Percentiles rank a stretch among this genome's conserved stretches.
Conservation (phyloP, 257 asterid species). For the Fraxinus anomala region DNA sequence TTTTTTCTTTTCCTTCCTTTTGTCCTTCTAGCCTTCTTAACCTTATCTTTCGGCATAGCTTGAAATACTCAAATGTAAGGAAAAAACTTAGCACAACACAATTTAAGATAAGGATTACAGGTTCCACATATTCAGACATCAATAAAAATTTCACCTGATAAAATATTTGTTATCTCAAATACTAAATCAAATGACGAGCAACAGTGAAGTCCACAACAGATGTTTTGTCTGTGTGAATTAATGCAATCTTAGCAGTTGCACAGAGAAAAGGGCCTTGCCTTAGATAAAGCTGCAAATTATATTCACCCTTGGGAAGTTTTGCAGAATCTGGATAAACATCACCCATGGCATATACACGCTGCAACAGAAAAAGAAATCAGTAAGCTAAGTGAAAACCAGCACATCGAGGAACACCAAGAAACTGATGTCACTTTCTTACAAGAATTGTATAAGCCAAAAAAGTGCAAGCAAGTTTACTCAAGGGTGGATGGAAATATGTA, state of each 20-base stretch:
- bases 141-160: background rate
- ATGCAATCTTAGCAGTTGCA: background rate
- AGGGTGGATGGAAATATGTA: slow-evolving; percentile 3
- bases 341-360: slow-evolving; percentile 90
- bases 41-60: slow-evolving; percentile 10
- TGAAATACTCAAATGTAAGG: background rate
- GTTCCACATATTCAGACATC: slow-evolving; percentile 18
- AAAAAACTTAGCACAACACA: slow-evolving; percentile 9
- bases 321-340: slow-evolving; percentile 85
- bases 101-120: slow-evolving; percentile 25
- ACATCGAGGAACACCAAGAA: slow-evolving; percentile 5
- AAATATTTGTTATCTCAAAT: background rate
- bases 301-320: slow-evolving; percentile 96
- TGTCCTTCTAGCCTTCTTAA: background rate
- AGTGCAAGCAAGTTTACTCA: slow-evolving; percentile 1
- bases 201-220: background rate
- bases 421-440: background rate
- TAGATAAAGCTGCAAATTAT: slow-evolving; percentile 73
- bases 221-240: background rate
- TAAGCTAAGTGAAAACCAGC: slow-evolving; percentile 25
- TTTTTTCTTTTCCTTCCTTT: slow-evolving; percentile 17
- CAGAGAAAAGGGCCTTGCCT: slow-evolving; percentile 45
- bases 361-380: slow-evolving; percentile 35
- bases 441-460: background rate
- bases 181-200: background rate